Evolutionary conservation across 1,139 yeast species (phyloP), one percentile per base, ranked within the genome.

Genomic region (Pneumocystis oryctolagi): DNA sequence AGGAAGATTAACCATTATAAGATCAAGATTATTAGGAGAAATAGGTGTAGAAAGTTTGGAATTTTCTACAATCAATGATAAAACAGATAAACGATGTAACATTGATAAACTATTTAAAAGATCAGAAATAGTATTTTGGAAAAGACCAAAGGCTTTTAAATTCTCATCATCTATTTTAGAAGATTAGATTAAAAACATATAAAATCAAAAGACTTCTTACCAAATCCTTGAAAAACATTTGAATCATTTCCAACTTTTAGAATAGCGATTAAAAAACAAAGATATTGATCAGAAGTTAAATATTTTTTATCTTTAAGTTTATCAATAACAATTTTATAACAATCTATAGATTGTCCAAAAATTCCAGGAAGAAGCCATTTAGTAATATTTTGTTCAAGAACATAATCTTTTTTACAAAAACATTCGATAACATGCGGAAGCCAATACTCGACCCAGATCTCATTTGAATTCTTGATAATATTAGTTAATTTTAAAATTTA

Each of bases 21-120:
- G 42, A n/a, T 6, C 35, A 18, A 39, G 57, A 14, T 61, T 47
- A 55, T 31, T 37, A 30, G 16, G 25, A 18, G 42, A 18, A 30
- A 58, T 56, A 3, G 53, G 34, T 37, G 61, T 59, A 30, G 63
- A 61, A 6, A 60, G 37, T 35, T 55, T 61, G 5, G 65, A 62
- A 32, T 37, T 47, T 9, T 42, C 47, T 16, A 61, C 63, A 8
- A 61, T 18, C 8, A 63, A 55, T 8, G 42, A 42, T 32, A 63
- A 47, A 8, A 61, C 56, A 16, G 63, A 32, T n/a, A 61, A 32
- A 14, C 65, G 65, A 16, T 61, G 31, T 18, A 57, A 25, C 2
- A 59, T 12, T 18, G 47, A 47, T 4, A 58, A 58, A 37, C 62
- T 61, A 20, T 63, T 39, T 56, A 61, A 39, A 25, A 61, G 31